A percentile compares a stretch with the other conserved stretches of the same genome.
These are phyloP conservation scores for Papiliotrema laurentii DNA, from an alignment of 1,284 basidiomycete genomes.

Conservation along the genomic window DNA sequence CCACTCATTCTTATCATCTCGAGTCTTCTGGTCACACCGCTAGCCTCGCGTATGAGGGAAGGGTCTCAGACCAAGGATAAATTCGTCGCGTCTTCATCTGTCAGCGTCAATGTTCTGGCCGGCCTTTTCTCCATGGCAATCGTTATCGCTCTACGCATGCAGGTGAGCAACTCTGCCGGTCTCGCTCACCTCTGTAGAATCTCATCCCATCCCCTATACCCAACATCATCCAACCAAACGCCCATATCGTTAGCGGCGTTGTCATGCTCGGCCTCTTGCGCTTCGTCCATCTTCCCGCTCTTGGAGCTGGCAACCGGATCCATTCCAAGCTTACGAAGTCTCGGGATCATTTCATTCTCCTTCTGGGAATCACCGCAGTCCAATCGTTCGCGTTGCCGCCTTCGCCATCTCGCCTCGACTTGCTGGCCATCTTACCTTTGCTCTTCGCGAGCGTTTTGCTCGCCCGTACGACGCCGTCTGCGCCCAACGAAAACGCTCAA, in stretches of 20 bases:
- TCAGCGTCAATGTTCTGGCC: background rate
- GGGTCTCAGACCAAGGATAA: constrained; percentile 1
- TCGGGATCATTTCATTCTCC: constrained; percentile 18
- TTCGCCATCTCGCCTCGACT: constrained; percentile 18
- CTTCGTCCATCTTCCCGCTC: constrained; percentile 25
- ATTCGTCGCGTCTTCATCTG: background rate
- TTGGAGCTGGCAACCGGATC: constrained; percentile 4
- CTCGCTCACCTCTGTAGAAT: background rate
- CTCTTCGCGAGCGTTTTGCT: constrained; percentile 8
- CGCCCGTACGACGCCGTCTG: background rate
- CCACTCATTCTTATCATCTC: background rate
- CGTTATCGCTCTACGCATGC: background rate
- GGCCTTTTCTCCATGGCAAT: background rate
- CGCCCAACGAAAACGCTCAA: background rate
- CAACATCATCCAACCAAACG: background rate
- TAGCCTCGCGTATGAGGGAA: background rate
- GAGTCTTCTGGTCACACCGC: background rate
- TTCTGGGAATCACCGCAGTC: constrained; percentile 23
- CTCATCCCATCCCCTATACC: background rate
- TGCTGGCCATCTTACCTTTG: constrained; percentile 21
- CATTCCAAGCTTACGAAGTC: constrained; percentile 2
- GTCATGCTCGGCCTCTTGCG: constrained; percentile 12
- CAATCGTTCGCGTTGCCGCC: constrained; percentile 39
- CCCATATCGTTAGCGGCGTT: background rate
- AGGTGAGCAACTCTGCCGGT: background rate